Evolutionary conservation across 2,329 filamentous ascomycete genomes (phyloP).

Genomic region (Penicillium sp.): DNA sequence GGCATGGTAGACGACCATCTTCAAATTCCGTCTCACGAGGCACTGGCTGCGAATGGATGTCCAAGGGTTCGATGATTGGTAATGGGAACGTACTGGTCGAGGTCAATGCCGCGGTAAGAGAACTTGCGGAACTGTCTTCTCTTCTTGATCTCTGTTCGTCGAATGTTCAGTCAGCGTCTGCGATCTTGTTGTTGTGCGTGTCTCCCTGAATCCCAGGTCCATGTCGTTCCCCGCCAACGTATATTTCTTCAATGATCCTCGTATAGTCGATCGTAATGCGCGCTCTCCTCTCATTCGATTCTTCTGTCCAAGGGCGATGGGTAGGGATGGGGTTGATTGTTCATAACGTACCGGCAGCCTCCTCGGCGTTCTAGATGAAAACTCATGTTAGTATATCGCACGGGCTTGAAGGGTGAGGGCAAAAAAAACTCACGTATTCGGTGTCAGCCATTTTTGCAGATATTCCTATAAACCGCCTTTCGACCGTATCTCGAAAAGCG

Average conservation of each 20-base stretch:
- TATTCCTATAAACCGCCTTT: constrained; percentile 46
- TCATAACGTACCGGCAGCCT: constrained; percentile 72
- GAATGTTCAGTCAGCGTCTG: constrained; percentile 35
- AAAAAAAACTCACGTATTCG: constrained; percentile 71
- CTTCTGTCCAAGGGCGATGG: constrained; percentile 16
- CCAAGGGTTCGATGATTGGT: constrained; percentile 10
- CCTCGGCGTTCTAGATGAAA: constrained; percentile 77
- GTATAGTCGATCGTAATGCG: constrained; percentile 3
- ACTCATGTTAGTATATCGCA: constrained; percentile 38
- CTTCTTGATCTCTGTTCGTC: constrained; percentile 85
- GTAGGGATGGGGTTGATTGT: constrained; percentile 24
- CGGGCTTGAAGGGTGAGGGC: background rate
- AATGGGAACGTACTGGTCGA: constrained; percentile 80
- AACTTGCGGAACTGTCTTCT: constrained; percentile 99
- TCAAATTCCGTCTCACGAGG: constrained; percentile 10
- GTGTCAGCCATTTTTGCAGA: constrained; percentile 78
- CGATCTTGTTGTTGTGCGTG: constrained; percentile 17
- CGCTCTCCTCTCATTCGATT: constrained; percentile 7
- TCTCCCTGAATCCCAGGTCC: constrained; percentile 18
- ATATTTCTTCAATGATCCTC: constrained; percentile 5
- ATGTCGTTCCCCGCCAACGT: constrained; percentile 17
- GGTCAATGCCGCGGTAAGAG: constrained; percentile 98
- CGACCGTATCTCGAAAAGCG: constrained; percentile 49
- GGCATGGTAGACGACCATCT: constrained; percentile 1
- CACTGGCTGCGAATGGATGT: constrained; percentile 12